phyloP scores from a whole-genome alignment of 2,329 filamentous ascomycete species.

The Trichoderma semiorbis region DNA sequence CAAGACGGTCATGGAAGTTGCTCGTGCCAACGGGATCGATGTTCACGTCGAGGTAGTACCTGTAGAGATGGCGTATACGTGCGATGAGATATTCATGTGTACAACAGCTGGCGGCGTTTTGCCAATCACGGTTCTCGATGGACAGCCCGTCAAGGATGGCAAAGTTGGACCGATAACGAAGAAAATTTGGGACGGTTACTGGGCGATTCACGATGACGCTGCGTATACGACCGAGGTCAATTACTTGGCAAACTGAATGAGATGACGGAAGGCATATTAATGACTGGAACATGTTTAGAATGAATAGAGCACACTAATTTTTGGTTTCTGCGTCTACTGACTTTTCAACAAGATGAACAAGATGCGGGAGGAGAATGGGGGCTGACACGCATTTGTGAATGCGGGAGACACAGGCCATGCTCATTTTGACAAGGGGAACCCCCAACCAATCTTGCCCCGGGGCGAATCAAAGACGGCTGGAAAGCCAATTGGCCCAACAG shows the following conservation, averaged over 20 bases:
- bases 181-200: not conserved
- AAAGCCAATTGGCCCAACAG: not conserved
- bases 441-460: not conserved
- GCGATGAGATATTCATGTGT: conserved; percentile 8
- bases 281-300: not conserved
- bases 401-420: not conserved
- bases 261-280: not conserved
- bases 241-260: not conserved
- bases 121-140: conserved; percentile 8
- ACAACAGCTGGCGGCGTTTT: not conserved
- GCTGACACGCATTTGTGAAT: not conserved
- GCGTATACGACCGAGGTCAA: not conserved
- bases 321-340: not conserved
- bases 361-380: not conserved
- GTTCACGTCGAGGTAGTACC: conserved; percentile 1
- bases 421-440: not conserved
- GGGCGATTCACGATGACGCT: not conserved
- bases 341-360: not conserved
- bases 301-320: not conserved
- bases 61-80: conserved; percentile 1
- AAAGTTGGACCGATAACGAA: conserved; percentile 4
- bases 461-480: not conserved
- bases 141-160: not conserved
- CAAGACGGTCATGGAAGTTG: conserved; percentile 1
- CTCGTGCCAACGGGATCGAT: not conserved